phyloP scores from a whole-genome alignment of 1,284 basidiomycete species.

The Ustilago trichophora region DNA sequence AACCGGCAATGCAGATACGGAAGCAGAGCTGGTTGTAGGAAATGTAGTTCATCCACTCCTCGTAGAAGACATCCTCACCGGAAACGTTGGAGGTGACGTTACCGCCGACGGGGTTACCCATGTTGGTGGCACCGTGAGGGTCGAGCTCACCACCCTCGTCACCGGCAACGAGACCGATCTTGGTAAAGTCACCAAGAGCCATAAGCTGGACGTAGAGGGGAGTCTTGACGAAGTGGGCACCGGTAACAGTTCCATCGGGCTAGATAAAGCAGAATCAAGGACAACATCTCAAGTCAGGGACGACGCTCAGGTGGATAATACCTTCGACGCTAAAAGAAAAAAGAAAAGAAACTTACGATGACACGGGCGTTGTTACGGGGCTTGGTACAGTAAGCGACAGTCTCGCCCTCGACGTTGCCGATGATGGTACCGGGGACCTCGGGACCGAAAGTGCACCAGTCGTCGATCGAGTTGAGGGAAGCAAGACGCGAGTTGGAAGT shows the following conservation, averaged over 20 bases:
- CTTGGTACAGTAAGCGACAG: conserved; percentile 78
- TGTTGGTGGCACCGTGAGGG: conserved; percentile 64
- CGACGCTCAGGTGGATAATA: too few relatives aligned
- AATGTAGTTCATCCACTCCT: conserved; percentile 69
- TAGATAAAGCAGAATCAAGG: too few relatives aligned
- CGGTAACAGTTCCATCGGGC: conserved; percentile 62
- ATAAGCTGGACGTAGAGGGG: conserved; percentile 69
- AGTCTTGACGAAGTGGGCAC: conserved; percentile 62
- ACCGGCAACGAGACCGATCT: conserved; percentile 50
- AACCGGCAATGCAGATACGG: conserved; percentile 62
- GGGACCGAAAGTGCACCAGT: conserved; percentile 65
- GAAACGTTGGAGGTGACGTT: conserved; percentile 70
- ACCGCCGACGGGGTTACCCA: conserved; percentile 70
- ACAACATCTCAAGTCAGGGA: too few relatives aligned
- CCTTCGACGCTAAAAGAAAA: too few relatives aligned
- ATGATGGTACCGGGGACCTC: conserved; percentile 70
- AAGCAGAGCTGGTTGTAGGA: conserved; percentile 61
- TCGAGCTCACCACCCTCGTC: conserved; percentile 64
- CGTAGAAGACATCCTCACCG: conserved; percentile 69
- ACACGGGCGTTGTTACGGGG: conserved; percentile 64
- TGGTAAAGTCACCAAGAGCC: conserved; percentile 67
- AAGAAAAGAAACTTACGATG: conserved; percentile 54
- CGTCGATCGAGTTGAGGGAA: conserved; percentile 58
- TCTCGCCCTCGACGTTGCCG: conserved; percentile 74
- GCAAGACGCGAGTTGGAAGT: conserved; percentile 54